Evolutionary conservation across 1,139 yeast genomes (phyloP), one percentile per base, ranked within the genome.

Genomic region (Hyphopichia buzzinii): DNA sequence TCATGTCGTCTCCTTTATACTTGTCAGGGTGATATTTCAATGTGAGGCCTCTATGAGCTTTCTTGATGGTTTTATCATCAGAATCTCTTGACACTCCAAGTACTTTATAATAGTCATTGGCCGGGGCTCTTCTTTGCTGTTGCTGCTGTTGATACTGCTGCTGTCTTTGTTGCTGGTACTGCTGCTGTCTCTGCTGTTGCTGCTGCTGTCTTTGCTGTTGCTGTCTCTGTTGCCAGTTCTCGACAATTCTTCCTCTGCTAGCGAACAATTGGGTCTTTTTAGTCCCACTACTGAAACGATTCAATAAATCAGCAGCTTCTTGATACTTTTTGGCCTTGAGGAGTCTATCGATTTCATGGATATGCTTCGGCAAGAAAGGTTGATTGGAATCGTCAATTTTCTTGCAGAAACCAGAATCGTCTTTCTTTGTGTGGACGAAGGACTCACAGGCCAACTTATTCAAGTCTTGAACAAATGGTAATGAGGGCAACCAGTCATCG

Each of bases 21-120:
- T 92, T 90, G 59, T 92, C 98, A 0, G 98, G 98, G 54, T 92
- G 98, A 56, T 74, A 86, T 53, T 81, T 81, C 52, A 84, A 81
- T 25, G 95, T 84, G 52, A 84, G 77, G 8, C 80, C 69, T 41
- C 96, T 71, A 59, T 88, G 85, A 0, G 95, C 96, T 54, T 80
- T 84, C 50, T 84, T 85, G 46, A 92, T 83, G 10, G 86, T 84
- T 46, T 75, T 74, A 1, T 79, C 82, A 41, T 78, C 81, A 0
- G 97, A 95, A 44, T 77, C 77, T 38, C 74, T 69, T 1, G 79
- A 48, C 7, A 90, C 74, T 17, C 81, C 95, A 11, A 92, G 65
- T 3, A 86, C 72, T 53, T 86, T 87, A 60, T 92, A 92, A 54
- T 87, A 87, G 57, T 92, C 96, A 41, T 77, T 78, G 39, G 76